Conservation (phyloP, 73 alveolate species). For the Uronychia setigera region DNA sequence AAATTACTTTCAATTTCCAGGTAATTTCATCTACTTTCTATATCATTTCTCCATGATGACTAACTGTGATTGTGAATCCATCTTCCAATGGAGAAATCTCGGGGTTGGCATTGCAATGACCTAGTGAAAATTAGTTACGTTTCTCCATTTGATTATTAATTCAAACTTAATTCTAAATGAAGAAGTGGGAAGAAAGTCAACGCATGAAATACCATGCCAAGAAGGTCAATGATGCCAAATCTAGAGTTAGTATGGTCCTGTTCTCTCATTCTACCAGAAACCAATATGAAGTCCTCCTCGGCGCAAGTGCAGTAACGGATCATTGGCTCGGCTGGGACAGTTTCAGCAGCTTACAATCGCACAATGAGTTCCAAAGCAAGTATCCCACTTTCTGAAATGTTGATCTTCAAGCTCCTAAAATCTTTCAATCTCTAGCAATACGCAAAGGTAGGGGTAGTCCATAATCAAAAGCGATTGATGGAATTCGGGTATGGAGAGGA, state of each 20-base stretch:
- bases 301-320: not conserved
- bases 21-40: no score
- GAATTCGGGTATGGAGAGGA: conserved; percentile 57
- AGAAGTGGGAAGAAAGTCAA: not conserved
- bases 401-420: conserved; percentile 39
- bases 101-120: no score
- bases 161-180: no score
- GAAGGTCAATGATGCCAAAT: not conserved
- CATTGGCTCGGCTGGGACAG: not conserved
- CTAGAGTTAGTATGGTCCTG: not conserved
- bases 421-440: conserved; percentile 52
- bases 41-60: no score
- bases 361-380: not conserved
- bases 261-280: not conserved
- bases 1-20: no score
- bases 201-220: not conserved
- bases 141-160: no score
- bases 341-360: not conserved
- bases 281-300: not conserved
- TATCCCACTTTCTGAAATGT: conserved; percentile 28
- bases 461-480: conserved; percentile 6
- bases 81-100: no score
- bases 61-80: no score
- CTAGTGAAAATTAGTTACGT: no score
- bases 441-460: conserved; percentile 7